A percentile compares a stretch with the other conserved stretches of the same genome.
Evolutionary conservation across 1,284 basidiomycete genomes (phyloP).

Genomic region (Cryptococcus wingfieldii): DNA sequence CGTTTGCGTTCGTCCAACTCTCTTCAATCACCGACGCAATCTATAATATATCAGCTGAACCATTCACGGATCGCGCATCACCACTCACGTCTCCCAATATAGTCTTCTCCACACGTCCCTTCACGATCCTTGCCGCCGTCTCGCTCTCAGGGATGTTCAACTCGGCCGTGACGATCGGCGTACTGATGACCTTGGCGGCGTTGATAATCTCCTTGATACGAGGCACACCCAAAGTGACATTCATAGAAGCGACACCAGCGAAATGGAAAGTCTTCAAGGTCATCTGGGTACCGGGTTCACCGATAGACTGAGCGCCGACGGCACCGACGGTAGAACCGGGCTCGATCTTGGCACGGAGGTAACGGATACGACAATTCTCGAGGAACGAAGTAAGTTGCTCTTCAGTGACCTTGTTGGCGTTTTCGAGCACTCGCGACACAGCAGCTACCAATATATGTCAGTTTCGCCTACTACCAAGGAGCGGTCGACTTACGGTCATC

Average conservation of each 20-base stretch:
- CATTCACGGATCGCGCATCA: neutral
- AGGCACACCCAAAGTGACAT: slow-evolving; percentile 97
- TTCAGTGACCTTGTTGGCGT: slow-evolving; percentile 84
- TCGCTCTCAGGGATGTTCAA: slow-evolving; percentile 80
- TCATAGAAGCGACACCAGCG: slow-evolving; percentile 99
- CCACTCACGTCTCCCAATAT: slow-evolving; percentile 78
- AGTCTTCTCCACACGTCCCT: slow-evolving; percentile 94
- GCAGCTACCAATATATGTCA: slow-evolving; percentile 19
- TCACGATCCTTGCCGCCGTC: slow-evolving; percentile 91
- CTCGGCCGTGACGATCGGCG: slow-evolving; percentile 96
- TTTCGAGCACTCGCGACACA: slow-evolving; percentile 71
- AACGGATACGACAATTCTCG: slow-evolving; percentile 81
- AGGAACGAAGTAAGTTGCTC: slow-evolving; percentile 76
- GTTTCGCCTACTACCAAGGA: neutral
- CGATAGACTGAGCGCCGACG: slow-evolving; percentile 97
- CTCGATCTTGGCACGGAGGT: slow-evolving; percentile 90
- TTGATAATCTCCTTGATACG: slow-evolving; percentile 99
- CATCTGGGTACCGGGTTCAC: slow-evolving; percentile 99
- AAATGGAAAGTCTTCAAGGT: slow-evolving; percentile 99
- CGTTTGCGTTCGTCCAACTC: slow-evolving; percentile 88
- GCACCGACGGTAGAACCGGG: slow-evolving; percentile 97
- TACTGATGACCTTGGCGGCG: slow-evolving; percentile 92
- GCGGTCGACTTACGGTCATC: slow-evolving; percentile 24
- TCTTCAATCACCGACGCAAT: slow-evolving; percentile 91
- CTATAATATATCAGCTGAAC: slow-evolving; percentile 46